Evolutionary conservation across 2,329 filamentous ascomycete genomes (phyloP), one percentile per base, ranked within the genome.

Genomic region (Intubia oerlemansii): DNA sequence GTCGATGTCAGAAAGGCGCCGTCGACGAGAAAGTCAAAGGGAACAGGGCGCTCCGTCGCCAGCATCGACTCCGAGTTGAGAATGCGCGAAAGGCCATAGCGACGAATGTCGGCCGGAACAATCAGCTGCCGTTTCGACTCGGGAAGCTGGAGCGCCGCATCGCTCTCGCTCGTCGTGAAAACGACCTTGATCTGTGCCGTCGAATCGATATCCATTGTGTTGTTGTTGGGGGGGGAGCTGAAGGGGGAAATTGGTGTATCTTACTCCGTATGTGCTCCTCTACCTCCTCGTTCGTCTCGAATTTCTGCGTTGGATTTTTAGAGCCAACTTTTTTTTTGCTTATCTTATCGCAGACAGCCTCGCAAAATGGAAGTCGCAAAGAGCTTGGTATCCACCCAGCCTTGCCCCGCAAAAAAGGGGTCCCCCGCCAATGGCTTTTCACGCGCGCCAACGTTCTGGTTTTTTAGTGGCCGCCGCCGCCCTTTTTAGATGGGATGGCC

Each of bases 21-120:
- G 50, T 93, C 88, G 53, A 91, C 74, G 41, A 98, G 66, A 56
- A 98, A 95, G 52, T 98, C 88, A 52, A 98, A 75, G 12, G 80
- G 80, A 26, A 84, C 62, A 10, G 78, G 69, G 9, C 56, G 53
- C 25, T 66, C 70, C 25, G 67, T 73, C 45, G 62, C 58, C 48
- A 77, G 68, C 62, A 77, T 73, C 19, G 66, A 67, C 55, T 71
- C 66, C 42, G 71, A 75, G 50, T 77, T 77, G 45, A 77, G 59
- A 35, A 77, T 68, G 34, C 69, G 62, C 12, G 70, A 76, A 30
- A 77, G 57, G 40, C 68, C 70, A 64, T 75, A 75, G 43, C 71
- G 64, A 45, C 69, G 66, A 41, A 76, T 67, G 39, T 73, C 69
- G 67, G 35, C 61, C 10, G 68, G 68, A 5, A 74, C 66, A 29